Conservation (phyloP, 106 monocot species). For the Acorus gramineus region DNA sequence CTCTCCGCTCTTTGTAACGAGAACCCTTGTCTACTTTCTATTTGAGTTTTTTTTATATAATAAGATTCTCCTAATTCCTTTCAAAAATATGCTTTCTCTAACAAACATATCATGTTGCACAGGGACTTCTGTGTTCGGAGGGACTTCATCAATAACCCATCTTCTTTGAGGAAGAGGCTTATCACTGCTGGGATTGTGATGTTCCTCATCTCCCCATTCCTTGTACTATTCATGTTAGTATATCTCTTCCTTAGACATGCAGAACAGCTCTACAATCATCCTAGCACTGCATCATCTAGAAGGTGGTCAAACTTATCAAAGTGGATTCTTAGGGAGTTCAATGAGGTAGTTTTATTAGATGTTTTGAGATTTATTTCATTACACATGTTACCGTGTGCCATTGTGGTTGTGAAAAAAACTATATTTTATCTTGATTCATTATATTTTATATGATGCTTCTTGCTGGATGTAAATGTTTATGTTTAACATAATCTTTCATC, state of each 20-base stretch:
- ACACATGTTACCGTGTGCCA: no score
- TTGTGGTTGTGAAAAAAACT: no score
- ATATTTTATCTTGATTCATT: no score
- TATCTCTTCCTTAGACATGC: conserved; percentile 94
- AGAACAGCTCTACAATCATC: conserved; percentile 96
- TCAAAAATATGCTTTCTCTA: no score
- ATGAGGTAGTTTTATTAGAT: conserved; percentile 52
- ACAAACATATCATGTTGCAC: conserved; percentile 14
- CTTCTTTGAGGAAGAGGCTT: conserved; percentile 58
- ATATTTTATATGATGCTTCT: no score
- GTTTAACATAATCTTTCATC: background rate
- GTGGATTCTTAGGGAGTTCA: conserved; percentile 96
- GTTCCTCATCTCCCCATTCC: conserved; percentile 81
- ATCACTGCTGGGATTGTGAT: conserved; percentile 60
- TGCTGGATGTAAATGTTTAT: no score
- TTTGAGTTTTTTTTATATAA: no score
- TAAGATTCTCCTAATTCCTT: no score
- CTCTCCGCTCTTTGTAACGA: no score
- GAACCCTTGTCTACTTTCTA: no score
- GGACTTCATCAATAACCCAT: conserved; percentile 74
- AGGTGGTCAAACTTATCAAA: conserved; percentile 96
- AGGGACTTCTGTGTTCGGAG: conserved; percentile 83
- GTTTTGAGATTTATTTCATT: background rate
- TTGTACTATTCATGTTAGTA: conserved; percentile 89
- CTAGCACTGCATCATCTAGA: conserved; percentile 82